Conservation (phyloP, 2,329 filamentous ascomycete species). For the Talaromyces funiculosus region DNA sequence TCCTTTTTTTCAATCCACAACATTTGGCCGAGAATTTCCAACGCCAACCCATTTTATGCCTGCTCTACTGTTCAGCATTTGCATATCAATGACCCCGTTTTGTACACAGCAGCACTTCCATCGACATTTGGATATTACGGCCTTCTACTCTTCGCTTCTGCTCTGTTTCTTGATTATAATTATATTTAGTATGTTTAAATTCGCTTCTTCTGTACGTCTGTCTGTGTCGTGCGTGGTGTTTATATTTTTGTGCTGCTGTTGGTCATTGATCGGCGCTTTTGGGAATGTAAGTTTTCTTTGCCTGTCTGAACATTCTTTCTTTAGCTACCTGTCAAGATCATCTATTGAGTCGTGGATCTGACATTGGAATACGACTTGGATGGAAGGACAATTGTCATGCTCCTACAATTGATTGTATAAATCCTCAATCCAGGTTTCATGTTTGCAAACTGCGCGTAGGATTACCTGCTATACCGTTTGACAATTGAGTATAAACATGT, state of each 20-base stretch:
- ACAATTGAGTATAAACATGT: not conserved
- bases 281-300: not conserved
- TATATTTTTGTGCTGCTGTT: not conserved
- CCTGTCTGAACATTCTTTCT: not conserved
- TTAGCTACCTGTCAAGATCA: not conserved
- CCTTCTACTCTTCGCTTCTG: not conserved
- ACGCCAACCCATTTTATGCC: not conserved
- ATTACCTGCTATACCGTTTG: not conserved
- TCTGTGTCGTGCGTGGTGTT: not conserved
- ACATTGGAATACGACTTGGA: not conserved
- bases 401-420: not conserved
- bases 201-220: not conserved
- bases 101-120: not conserved
- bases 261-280: not conserved
- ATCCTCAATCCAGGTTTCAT: not conserved
- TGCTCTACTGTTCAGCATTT: conserved; percentile 5
- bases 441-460: not conserved
- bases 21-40: not conserved
- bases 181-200: not conserved
- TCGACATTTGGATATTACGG: not conserved
- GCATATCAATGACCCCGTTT: conserved; percentile 10
- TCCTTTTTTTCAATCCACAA: not conserved
- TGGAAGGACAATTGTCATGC: not conserved
- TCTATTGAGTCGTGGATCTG: not conserved
- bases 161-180: not conserved